Evolutionary conservation across 768 basidiomycete species (phyloP), one percentile per base, ranked within the genome.

Genomic region (Rickenella mellea): DNA sequence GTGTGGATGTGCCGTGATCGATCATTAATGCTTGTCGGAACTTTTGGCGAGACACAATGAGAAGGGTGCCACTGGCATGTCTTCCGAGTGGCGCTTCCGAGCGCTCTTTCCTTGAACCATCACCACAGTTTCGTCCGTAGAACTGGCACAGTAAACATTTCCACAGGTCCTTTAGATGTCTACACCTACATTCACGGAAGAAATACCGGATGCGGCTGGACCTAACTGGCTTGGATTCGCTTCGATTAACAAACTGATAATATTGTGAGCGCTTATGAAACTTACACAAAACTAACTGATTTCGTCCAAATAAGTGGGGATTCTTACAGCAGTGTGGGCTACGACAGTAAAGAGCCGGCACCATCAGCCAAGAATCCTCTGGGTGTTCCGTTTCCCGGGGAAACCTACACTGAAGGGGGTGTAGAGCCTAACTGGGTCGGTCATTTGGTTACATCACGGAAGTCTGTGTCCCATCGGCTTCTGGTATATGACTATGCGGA

Each of bases 371-470:
- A 62, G 4, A 48, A 65, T 17, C 78, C 77, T 3, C 55, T 77
- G 2, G 74, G 78, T 1, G 56, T 73, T 2, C 49, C 52, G 2
- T 79, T 66, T 46, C 74, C 76, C n/a, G 76, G 75, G 1, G 28
- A 50, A 6, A 70, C 74, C 1, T 76, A 58, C 55, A 66, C 68
- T 27, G 76, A 74, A 15, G 33, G 33, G 48, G 45, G 48, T 2
- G 65, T 59, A 24, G 52, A 59, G 29, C 71, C 76, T 7, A 81
- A 80, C 55, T 82, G 79, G 79, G 72, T 82, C 27, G 73, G 78
- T 3, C 67, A 75, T 53, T 59, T 78, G 12, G 58, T 78, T 39
- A 70, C 64, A 8, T 41, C 51, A 19, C 48, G 33, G 10, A n/a
- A 6, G 14, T 22, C 19, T 22, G 5, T 7, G 12, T 2, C 3